Evolutionary conservation across 805 yeast genomes (phyloP).

Genomic region (Ogataea saltuana): DNA sequence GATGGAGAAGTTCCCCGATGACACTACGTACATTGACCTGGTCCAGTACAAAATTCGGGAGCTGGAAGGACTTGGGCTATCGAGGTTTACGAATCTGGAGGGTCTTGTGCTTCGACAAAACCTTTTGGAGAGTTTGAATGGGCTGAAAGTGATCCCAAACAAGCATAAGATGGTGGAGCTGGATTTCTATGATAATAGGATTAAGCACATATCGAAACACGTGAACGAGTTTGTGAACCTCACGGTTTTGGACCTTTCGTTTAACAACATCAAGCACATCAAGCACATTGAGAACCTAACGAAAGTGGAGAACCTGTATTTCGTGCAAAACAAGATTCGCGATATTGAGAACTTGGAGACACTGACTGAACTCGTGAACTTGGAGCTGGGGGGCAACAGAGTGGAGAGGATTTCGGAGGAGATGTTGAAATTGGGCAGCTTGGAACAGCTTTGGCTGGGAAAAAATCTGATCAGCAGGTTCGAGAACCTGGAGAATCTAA

Average conservation of each 20-base stretch:
- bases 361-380: conserved; percentile 56
- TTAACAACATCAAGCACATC: conserved; percentile 84
- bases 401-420: conserved; percentile 58
- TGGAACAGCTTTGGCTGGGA: conserved; percentile 89
- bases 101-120: conserved; percentile 80
- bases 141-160: conserved; percentile 57
- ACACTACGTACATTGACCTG: conserved; percentile 61
- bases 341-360: conserved; percentile 67
- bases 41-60: conserved; percentile 69
- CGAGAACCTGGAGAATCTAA: conserved; percentile 59
- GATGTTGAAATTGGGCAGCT: conserved; percentile 51
- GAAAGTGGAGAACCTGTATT: conserved; percentile 66
- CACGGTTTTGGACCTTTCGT: conserved; percentile 74
- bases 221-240: conserved; percentile 59
- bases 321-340: conserved; percentile 85
- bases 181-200: conserved; percentile 90
- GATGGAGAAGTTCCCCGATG: conserved; percentile 55
- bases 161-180: conserved; percentile 64
- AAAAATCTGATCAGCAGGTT: conserved; percentile 72
- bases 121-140: conserved; percentile 69
- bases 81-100: conserved; percentile 57
- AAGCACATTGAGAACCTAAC: conserved; percentile 68
- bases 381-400: conserved; percentile 91
- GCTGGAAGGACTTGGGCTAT: conserved; percentile 59
- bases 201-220: conserved; percentile 78